These are phyloP conservation scores for Abrus precatorius DNA, from an alignment of 306 rosid species.

Conservation along the genomic window DNA sequence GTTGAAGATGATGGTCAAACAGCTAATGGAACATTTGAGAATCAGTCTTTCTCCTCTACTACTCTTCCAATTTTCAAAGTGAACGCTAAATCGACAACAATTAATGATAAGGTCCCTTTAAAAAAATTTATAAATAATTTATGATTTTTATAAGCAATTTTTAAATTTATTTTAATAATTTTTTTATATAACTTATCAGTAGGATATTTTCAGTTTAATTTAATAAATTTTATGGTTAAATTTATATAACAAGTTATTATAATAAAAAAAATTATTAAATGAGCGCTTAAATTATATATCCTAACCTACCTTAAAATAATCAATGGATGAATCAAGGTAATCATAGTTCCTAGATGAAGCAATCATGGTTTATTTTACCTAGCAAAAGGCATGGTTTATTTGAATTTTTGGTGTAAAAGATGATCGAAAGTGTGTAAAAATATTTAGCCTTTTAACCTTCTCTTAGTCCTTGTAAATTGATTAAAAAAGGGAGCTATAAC, in stretches of 20 bases:
- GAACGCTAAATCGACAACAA: neutral
- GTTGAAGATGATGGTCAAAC: conserved; percentile 46
- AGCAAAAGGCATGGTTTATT: conserved; percentile 12
- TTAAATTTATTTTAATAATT: too few relatives aligned
- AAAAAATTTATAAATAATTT: too few relatives aligned
- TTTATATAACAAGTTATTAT: too few relatives aligned
- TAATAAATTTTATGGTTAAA: too few relatives aligned
- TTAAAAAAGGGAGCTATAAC: neutral
- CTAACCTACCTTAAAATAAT: too few relatives aligned
- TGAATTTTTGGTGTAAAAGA: conserved; percentile 28
- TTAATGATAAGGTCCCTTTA: neutral
- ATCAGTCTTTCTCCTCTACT: neutral
- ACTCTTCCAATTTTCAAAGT: neutral
- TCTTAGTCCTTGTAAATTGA: neutral
- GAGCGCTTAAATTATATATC: too few relatives aligned
- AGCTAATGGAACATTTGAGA: conserved; percentile 8
- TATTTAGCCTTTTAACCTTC: conserved; percentile 15
- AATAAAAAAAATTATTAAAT: too few relatives aligned
- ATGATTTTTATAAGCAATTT: too few relatives aligned
- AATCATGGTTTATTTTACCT: conserved; percentile 29
- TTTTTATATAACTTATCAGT: too few relatives aligned
- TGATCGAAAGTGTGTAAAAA: conserved; percentile 1
- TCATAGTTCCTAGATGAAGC: conserved; percentile 34
- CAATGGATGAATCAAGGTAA: conserved; percentile 5
- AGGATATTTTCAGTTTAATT: too few relatives aligned